A percentile compares a stretch with the other conserved stretches of the same genome.
Conservation (phyloP, 495 filamentous ascomycete species). For the Bombardia bombarda region DNA sequence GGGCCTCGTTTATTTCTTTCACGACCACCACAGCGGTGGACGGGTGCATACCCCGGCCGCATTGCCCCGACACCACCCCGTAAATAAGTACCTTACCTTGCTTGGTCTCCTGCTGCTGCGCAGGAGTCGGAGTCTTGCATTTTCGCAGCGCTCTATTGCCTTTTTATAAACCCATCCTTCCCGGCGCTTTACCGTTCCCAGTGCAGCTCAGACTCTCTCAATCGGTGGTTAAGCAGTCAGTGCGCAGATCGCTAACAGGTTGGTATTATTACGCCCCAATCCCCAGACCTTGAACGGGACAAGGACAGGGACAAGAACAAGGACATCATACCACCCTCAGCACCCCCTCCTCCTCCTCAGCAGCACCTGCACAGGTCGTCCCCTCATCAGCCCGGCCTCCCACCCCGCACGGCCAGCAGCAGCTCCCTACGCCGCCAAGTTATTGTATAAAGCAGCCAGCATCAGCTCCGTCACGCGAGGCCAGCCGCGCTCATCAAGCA, state of each 20-base stretch:
- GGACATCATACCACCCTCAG: background rate
- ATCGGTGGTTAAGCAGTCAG: background rate
- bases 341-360: background rate
- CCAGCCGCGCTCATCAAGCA: background rate
- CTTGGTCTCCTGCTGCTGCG: too few species aligned
- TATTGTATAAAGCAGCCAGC: slow-evolving; percentile 17
- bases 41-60: too few species aligned
- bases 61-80: too few species aligned
- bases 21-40: too few species aligned
- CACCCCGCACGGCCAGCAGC: slow-evolving; percentile 19
- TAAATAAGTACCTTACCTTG: too few species aligned
- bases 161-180: background rate
- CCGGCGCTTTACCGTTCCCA: background rate
- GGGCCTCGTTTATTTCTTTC: too few species aligned
- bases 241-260: slow-evolving; percentile 1
- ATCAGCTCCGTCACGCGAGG: slow-evolving; percentile 11
- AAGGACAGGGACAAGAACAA: too few species aligned
- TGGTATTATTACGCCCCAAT: background rate
- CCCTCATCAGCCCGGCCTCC: background rate
- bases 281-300: too few species aligned
- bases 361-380: background rate
- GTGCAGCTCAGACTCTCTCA: background rate
- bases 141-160: background rate
- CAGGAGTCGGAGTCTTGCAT: too few species aligned
- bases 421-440: slow-evolving; percentile 5